Base-by-base conservation (phyloP, 2,329 filamentous ascomycete genomes). In the Macroventuria anomochaeta region DNA sequence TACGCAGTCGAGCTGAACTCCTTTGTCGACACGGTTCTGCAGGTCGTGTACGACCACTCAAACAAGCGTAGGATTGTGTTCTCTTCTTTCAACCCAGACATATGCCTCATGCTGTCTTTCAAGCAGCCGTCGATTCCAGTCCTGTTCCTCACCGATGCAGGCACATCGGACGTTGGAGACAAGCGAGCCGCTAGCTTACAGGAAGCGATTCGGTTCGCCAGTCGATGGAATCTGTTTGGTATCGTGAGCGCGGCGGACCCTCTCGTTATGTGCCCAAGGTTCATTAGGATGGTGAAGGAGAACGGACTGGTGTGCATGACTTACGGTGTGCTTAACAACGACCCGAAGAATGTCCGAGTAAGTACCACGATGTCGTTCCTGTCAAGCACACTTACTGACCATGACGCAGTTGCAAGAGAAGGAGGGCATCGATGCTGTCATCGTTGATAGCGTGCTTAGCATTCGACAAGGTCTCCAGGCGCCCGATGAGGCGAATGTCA, bases 101-200 rank as follows among this genome's bases (percentile, higher is more conserved):
- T 99, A 38, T 99, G 95, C 72, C 83, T 99, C 12, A 86, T 96
- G 61, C 80, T 97, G 33, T 95, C 89, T 49, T 96, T 96, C 82
- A 99, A 99, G 79, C 95, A 99, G 78, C 93, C 93, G 1, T 96
- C 90, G 37, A 97, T 97, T 50, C 96, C 95, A 0, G 92, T 99
- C 55, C 80, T 99, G 58, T 99, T 99, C 78, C 82, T 99, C 33
- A 96, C 89, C 0, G 95, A 99, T 67, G 91, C 92, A 0, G 95
- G 93, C 0, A 87, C 86, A n/a, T 83, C 79, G 15, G 81, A 85
- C 0, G 92, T 96, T 3, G 91, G 91, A 23, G 95, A 99, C 71
- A 89, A 97, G 52, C 83, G 95, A 13, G 93, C 95, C 0, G 92
- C 87, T 58, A 96, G 91, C 66, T 80, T 99, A 31, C 96, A 99